phyloP scores from a whole-genome alignment of 495 filamentous ascomycete species.

The Lentithecium fluviatile region DNA sequence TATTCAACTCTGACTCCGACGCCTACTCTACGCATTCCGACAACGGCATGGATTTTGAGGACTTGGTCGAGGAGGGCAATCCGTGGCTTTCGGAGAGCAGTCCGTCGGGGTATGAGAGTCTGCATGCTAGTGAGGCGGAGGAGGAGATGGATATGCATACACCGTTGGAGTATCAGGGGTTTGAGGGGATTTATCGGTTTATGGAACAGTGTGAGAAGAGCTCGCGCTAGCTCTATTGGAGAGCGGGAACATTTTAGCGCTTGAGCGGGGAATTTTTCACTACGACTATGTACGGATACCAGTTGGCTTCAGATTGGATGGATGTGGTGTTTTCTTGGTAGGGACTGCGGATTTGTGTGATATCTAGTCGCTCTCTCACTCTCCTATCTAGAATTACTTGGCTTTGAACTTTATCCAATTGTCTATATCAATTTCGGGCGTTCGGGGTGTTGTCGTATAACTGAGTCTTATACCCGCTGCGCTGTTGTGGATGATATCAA shows the following conservation, averaged over 20 bases:
- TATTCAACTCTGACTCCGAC: conserved; percentile 21
- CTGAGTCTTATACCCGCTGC: too few relatives aligned
- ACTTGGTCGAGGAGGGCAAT: conserved; percentile 47
- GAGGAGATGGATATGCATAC: conserved; percentile 41
- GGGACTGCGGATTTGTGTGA: not conserved
- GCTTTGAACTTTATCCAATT: not conserved
- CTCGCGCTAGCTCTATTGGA: conserved; percentile 38
- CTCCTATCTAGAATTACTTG: conserved; percentile 6
- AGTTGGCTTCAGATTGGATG: conserved; percentile 8
- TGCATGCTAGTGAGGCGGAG: conserved; percentile 55
- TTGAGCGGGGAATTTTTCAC: not conserved
- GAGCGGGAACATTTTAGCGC: not conserved
- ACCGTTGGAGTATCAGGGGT: conserved; percentile 66
- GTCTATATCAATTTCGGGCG: too few relatives aligned
- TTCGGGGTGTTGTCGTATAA: too few relatives aligned
- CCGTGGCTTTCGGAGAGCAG: conserved; percentile 49
- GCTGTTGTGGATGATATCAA: too few relatives aligned
- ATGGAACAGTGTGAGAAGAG: conserved; percentile 79
- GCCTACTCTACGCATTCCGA: conserved; percentile 42
- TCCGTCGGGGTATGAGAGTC: conserved; percentile 53
- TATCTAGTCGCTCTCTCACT: conserved; percentile 8
- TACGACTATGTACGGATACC: too few relatives aligned
- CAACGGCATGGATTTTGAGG: conserved; percentile 48
- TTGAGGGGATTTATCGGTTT: conserved; percentile 85
- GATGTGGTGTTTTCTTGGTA: not conserved